Conservation (phyloP, 1,284 basidiomycete genomes). For the Filobasidium uniguttulatum region DNA sequence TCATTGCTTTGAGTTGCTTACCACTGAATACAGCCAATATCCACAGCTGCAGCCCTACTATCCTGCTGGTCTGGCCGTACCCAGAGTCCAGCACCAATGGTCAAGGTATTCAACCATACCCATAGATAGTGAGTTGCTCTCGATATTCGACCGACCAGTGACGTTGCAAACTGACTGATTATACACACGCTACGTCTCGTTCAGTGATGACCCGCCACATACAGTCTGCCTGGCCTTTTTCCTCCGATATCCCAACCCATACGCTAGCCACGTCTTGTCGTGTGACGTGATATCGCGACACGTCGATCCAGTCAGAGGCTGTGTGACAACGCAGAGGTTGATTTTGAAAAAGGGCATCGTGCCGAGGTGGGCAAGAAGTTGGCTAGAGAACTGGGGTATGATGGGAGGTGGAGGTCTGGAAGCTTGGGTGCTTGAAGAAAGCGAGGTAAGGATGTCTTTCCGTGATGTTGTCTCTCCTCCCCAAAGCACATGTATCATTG, state of each 20-base stretch:
- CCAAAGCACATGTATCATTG: too few species aligned
- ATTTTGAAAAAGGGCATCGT: constrained; percentile 82
- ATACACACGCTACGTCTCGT: background rate
- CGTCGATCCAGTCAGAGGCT: constrained; percentile 51
- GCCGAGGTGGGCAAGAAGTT: constrained; percentile 66
- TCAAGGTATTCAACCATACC: constrained; percentile 14
- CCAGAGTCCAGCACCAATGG: too few species aligned
- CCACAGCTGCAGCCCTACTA: too few species aligned
- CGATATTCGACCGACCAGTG: background rate
- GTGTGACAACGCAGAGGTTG: constrained; percentile 74
- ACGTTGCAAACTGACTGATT: background rate
- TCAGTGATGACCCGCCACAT: constrained; percentile 39
- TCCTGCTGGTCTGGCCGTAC: too few species aligned
- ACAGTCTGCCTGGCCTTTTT: constrained; percentile 88
- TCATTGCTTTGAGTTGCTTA: too few species aligned
- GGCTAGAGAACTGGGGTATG: constrained; percentile 41
- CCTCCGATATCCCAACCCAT: constrained; percentile 92
- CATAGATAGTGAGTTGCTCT: constrained; percentile 11
- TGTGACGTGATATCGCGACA: constrained; percentile 84
- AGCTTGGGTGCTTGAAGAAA: constrained; percentile 77
- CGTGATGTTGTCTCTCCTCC: too few species aligned
- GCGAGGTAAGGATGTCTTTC: constrained; percentile 47
- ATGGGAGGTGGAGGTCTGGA: constrained; percentile 47
- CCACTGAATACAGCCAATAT: too few species aligned
- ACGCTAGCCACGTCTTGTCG: constrained; percentile 81